A percentile compares a stretch with the other conserved stretches of the same genome.
These are phyloP conservation scores for Rhododendron vialii DNA, from an alignment of 148 eudicot genomes.

Conservation along the genomic window DNA sequence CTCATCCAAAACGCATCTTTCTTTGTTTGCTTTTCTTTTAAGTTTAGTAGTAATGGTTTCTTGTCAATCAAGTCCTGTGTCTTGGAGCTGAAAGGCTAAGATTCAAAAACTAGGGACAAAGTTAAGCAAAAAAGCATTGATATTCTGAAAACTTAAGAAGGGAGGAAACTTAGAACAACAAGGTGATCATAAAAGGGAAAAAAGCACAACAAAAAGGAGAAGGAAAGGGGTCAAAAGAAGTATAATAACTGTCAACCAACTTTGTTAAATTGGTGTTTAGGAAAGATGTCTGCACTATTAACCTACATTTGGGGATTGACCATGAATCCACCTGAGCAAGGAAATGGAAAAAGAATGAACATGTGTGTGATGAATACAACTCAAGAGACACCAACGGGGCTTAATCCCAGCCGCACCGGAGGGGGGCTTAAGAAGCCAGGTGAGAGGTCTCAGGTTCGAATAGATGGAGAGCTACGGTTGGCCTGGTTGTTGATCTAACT, in stretches of 20 bases:
- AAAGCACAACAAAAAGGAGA: background rate
- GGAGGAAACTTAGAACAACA: background rate
- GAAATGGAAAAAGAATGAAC: background rate
- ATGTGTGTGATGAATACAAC: background rate
- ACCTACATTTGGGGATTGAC: background rate
- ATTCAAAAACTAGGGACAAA: conserved; percentile 2
- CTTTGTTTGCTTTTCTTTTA: conserved; percentile 6
- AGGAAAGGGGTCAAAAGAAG: conserved; percentile 12
- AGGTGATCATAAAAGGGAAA: conserved; percentile 6
- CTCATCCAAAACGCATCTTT: background rate
- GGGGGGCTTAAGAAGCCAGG: background rate
- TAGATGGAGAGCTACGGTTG: too few species aligned
- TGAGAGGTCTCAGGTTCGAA: too few species aligned
- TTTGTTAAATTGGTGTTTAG: background rate
- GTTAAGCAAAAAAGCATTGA: background rate
- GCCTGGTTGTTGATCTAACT: too few species aligned
- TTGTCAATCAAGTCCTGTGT: conserved; percentile 1
- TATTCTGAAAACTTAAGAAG: conserved; percentile 1
- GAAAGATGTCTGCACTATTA: background rate
- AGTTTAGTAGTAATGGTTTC: conserved; percentile 3
- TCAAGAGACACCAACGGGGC: background rate
- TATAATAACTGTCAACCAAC: conserved; percentile 7
- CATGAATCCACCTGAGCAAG: background rate
- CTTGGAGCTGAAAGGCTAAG: background rate
- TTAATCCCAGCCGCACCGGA: background rate